Evolutionary conservation across 1,284 basidiomycete genomes (phyloP), one percentile per base, ranked within the genome.

Genomic region (Ceratobasidium sp.): DNA sequence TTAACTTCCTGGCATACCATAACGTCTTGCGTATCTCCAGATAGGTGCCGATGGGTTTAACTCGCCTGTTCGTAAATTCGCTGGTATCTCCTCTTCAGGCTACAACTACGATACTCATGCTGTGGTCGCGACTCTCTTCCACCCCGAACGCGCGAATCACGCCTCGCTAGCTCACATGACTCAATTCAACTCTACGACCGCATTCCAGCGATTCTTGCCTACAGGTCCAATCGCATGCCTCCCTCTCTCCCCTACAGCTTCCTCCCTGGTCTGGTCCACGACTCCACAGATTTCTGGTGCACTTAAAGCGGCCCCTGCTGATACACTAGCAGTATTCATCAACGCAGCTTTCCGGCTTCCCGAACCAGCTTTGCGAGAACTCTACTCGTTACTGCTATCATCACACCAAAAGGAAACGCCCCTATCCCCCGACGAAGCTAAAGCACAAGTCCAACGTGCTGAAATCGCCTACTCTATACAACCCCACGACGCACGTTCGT

Each of bases 161-260:
- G 51, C 68, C 43, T 62, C 49, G 15, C 65, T 76, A 13, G 64
- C 71, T 5, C 71, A 74, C 88, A 91, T 4, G 87, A 89, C 79
- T 54, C 82, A 80, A 78, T 89, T 90, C 0, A 95, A 95, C 81
- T 91, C 90, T 22, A 67, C 65, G 2, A 94, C 92, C 0, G 97
- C 96, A 0, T 99, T 94, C 84, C 98, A 99, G 84, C 88, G 97
- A 34, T 99, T 99, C 86, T 89, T 99, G 43, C 94, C 97, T 0
- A 96, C 95, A 2, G 97, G 98, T 0, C 97, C 98, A 0, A 92
- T 99, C 62, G 97, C 97, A 0, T 99, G 97, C 85, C 88, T 99
- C 15, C 97, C 95, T 0, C 89, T 91, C 80, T 96, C 34, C 83
- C 86, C 91, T 0, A 91, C 90, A 0, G 85, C 88, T 0, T 96